Base-by-base conservation (phyloP, 306 rosid species). In the Dicorynia guianensis region DNA sequence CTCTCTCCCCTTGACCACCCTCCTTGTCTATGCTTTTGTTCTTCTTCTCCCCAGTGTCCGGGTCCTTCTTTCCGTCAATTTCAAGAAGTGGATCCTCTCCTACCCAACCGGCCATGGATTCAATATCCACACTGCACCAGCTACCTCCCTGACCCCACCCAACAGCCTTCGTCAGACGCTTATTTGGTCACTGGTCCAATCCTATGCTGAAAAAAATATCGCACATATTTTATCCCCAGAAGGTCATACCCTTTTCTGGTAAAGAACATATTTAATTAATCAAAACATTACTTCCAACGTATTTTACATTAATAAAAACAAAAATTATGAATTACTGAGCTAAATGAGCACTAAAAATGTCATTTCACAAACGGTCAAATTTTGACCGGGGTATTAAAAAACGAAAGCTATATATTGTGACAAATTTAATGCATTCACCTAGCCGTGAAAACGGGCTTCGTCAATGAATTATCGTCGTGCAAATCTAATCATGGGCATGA, bases 71-170 rank as follows among this genome's bases (percentile, higher is more conserved):
- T 79, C 15, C 76, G 71, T 46, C 38, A 79, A 69, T 42, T 71
- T 79, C 84, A 81, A 78, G 75, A 74, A 74, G 54, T 71, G 71
- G 56, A 73, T 72, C 84, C 34, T 79, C 79, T 20, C 11, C 72
- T 57, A 64, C 65, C 9, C 9, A 20, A 67, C 85, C 65, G 61
- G 86, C 84, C 89, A 85, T 85, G 76, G 60, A 64, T 62, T 76
- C 82, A 78, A 72, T 79, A 39, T 44, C 70, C 75, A 72, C 50
- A 62, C 46, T 12, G 11, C 52, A 58, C 70, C 64, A 19, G 44
- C 73, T 70, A 67, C 77, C 80, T 30, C 43, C 79, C 88, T 53
- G 65, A 79, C 82, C 62, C 67, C 75, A 17, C 68, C 59, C 80
- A 65, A 77, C 72, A n/a, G 43, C n/a, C 74, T 62, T 33, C 48